phyloP scores from a whole-genome alignment of 176 grass and related monocot species.

The Musa troglodytarum region DNA sequence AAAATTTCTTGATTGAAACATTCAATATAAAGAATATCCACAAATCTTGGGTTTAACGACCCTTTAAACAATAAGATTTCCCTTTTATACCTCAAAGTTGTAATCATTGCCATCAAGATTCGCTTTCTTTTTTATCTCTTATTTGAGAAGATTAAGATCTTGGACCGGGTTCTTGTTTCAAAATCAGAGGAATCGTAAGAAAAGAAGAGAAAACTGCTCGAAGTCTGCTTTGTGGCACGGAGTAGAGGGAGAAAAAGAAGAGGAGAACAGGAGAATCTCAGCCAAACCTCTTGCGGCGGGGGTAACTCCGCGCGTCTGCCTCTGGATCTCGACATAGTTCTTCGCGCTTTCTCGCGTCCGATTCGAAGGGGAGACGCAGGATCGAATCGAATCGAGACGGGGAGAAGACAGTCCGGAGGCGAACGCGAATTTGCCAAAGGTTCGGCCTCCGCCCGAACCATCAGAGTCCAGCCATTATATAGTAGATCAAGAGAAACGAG shows the following conservation, averaged over 20 bases:
- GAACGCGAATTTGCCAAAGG: neutral
- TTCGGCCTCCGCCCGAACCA: neutral
- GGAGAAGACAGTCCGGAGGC: neutral
- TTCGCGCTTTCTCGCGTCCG: neutral
- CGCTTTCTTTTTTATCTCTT: neutral
- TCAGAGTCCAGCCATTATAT: no score
- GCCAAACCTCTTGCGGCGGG: slow-evolving; percentile 53
- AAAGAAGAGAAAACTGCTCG: neutral
- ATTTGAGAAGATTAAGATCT: neutral
- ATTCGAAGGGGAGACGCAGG: slow-evolving; percentile 10
- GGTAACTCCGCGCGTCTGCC: slow-evolving; percentile 52
- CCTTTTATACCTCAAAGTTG: neutral
- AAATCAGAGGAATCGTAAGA: neutral
- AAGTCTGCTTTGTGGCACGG: no score
- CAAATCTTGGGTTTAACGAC: neutral
- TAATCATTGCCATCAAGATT: neutral
- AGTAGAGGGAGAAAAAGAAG: neutral
- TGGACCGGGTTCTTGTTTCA: neutral
- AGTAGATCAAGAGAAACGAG: no score
- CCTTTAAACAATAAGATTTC: neutral
- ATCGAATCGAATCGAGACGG: neutral
- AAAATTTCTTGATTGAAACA: no score
- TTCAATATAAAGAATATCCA: neutral
- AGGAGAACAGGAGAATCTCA: slow-evolving; percentile 11
- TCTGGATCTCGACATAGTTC: slow-evolving; percentile 62